Evolutionary conservation across 2,329 filamentous ascomycete genomes (phyloP), one percentile per base, ranked within the genome.

Genomic region (Chaetomium sp.): DNA sequence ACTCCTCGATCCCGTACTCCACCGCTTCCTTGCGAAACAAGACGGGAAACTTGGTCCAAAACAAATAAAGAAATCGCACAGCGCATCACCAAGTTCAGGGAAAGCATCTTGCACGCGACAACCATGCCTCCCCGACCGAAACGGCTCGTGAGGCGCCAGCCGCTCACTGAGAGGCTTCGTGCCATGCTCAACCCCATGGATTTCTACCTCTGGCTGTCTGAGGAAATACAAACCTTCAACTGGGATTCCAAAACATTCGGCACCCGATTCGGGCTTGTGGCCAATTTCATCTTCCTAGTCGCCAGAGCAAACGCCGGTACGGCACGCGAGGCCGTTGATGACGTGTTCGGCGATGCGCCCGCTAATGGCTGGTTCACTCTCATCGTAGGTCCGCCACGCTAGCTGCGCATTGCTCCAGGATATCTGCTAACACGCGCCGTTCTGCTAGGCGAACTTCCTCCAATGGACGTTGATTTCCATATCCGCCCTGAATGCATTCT

Each of bases 161-260:
- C 95, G 75, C 84, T 97, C 70, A 75, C 80, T 33, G 90, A 98
- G 83, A 91, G 94, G 76, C 84, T 98, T 76, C 87, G 87, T 75
- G 84, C 90, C 63, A 87, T 87, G 76, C 81, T 97, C 65, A 94
- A 98, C 74, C 92, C 92, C 3, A 89, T 91, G 80, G 95, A 99
- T 78, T 91, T 94, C 73, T 80, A 95, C 61, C 86, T 99, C 21
- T 97, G 92, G 90, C 78, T 96, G 1, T 96, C 92, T 0, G 94
- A 98, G 75, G 92, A 97, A 78, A 85, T 99, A 66, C 93, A 97
- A 75, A 92, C 92, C 31, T 89, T 90, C 74, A 91, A 97, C 72
- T 96, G 93, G 88, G 91, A 97, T 71, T 92, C 94, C 23, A 89
- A 91, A 70, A 80, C 87, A 42, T 90, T 92, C 76, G 90, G 92